Evolutionary conservation across 2,329 filamentous ascomycete genomes (phyloP).

Genomic region (Hirsutella minnesotensis): DNA sequence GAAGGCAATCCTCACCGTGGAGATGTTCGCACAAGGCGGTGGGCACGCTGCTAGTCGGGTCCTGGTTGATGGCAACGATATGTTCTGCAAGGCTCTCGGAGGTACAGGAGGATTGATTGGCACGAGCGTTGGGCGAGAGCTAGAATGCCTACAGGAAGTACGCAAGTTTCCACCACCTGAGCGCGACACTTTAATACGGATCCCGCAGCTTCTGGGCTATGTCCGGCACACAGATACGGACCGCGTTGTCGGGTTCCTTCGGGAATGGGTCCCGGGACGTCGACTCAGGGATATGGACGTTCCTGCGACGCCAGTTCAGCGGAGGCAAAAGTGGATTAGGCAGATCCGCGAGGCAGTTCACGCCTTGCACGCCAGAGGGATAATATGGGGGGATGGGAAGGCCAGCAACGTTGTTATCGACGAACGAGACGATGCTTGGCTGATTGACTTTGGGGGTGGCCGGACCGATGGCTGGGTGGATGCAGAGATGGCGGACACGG

Average conservation of each 20-base stretch:
- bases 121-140: constrained; percentile 8
- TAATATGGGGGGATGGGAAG: constrained; percentile 21
- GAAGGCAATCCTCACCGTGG: constrained; percentile 5
- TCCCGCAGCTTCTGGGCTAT: constrained; percentile 9
- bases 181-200: constrained; percentile 3
- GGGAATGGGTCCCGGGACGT: constrained; percentile 9
- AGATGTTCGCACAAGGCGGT: constrained; percentile 5
- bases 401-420: constrained; percentile 25
- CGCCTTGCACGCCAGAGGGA: constrained; percentile 13
- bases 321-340: not conserved
- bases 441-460: constrained; percentile 27
- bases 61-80: constrained; percentile 7
- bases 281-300: constrained; percentile 5
- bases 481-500: constrained; percentile 20
- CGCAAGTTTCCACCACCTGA: constrained; percentile 1
- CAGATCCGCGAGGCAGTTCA: not conserved
- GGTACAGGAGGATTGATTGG: constrained; percentile 4
- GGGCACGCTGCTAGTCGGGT: constrained; percentile 5
- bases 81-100: constrained; percentile 11
- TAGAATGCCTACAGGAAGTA: constrained; percentile 7
- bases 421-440: constrained; percentile 20
- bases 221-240: constrained; percentile 4
- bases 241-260: constrained; percentile 8
- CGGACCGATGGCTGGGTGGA: constrained; percentile 28
- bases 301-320: not conserved